Evolutionary conservation across 306 rosid species (phyloP), one percentile per base, ranked within the genome.

Genomic region (Gleditsia sinensis): DNA sequence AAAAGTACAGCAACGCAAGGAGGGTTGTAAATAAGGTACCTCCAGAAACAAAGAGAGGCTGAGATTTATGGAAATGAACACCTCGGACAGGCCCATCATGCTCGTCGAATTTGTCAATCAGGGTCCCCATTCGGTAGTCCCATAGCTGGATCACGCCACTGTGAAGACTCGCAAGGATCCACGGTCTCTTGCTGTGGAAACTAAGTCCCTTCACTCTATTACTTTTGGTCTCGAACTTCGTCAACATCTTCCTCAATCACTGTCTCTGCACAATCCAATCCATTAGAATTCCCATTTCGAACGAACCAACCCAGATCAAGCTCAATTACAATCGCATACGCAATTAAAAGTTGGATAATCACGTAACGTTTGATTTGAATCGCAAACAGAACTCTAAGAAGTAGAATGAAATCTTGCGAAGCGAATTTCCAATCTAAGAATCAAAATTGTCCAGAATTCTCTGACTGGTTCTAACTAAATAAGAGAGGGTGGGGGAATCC

Each of bases 111-210:
- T 90, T 83, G 67, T 93, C 98, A 80, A 93, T 93, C 50, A 93
- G 86, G 24, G 98, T 90, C 5, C 98, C 98, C 98, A 93, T 93
- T 20, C 98, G 93, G 50, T 93, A 93, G 57, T 93, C 98, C 98
- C 98, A 93, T 78, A 93, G 91, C 88, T 93, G 98, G 88, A 93
- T 83, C 90, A 93, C 98, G 14, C 98, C 98, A 58, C 96, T 90
- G 87, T 93, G 98, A 72, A 93, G 98, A 88, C 98, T 93, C 58
- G 97, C 96, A 33, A 93, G 91, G 87, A 93, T 86, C 98, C 98
- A 93, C 0, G 98, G 98, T 80, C 98, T 84, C 87, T 93, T 93
- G 59, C 74, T 86, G 72, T 93, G 98, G 85, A 93, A 93, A 86
- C 98, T 93, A 77, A 93, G 82, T 58, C 98, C 98, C 89, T 93